Percentiles rank a stretch among this genome's conserved stretches.
Evolutionary conservation across 1,284 basidiomycete genomes (phyloP).

Genomic region (Heterobasidion occidentale): DNA sequence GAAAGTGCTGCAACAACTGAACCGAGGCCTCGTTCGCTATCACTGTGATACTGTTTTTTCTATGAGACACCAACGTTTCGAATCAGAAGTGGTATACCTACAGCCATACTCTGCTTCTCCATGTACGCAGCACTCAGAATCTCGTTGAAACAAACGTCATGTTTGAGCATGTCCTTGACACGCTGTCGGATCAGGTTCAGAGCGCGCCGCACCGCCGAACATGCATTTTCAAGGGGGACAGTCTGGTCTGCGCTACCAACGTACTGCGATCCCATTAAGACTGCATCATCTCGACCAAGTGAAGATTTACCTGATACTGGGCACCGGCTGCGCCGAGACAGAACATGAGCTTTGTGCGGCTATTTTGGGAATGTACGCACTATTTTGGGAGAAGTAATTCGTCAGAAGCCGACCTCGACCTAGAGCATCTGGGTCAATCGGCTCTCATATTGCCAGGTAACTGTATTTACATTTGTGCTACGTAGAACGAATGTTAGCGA

Average conservation of each 20-base stretch:
- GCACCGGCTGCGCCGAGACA: slow-evolving; percentile 44
- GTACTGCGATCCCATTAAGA: slow-evolving; percentile 36
- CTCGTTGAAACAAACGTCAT: slow-evolving; percentile 50
- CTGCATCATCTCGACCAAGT: neutral
- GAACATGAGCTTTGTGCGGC: slow-evolving; percentile 3
- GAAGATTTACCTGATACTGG: slow-evolving; percentile 50
- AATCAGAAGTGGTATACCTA: slow-evolving; percentile 26
- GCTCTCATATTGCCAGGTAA: neutral
- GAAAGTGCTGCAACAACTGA: slow-evolving; percentile 67
- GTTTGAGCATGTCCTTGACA: slow-evolving; percentile 24
- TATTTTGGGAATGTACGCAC: slow-evolving; percentile 30
- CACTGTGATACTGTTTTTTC: slow-evolving; percentile 59
- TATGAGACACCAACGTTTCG: neutral
- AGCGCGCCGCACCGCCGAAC: slow-evolving; percentile 48
- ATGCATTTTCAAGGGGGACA: slow-evolving; percentile 50
- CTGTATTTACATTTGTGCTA: slow-evolving; percentile 54
- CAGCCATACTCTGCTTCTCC: slow-evolving; percentile 76
- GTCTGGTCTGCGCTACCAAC: slow-evolving; percentile 68
- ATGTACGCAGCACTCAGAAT: slow-evolving; percentile 75
- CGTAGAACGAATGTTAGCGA: slow-evolving; percentile 8
- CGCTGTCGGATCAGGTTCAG: slow-evolving; percentile 49
- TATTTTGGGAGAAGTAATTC: slow-evolving; percentile 79
- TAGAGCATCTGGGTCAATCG: slow-evolving; percentile 17
- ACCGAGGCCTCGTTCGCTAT: slow-evolving; percentile 64
- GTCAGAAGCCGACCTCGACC: slow-evolving; percentile 63